Evolutionary conservation across 352 stramenopile genomes (phyloP).

Genomic region (Discostella stelligera): DNA sequence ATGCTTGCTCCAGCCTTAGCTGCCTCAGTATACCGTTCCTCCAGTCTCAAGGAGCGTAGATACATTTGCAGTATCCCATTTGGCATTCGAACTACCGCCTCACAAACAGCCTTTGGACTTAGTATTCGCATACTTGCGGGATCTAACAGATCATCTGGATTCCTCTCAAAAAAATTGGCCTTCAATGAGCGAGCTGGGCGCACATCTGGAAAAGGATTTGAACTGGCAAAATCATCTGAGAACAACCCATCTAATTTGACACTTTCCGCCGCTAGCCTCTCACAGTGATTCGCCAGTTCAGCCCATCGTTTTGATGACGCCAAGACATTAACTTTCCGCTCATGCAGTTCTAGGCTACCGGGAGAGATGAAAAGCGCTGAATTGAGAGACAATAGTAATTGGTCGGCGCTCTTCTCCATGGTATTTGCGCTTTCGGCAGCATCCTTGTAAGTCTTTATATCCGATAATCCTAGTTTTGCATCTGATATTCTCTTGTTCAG

Average conservation of each 20-base stretch:
- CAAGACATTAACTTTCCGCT: constrained; percentile 59
- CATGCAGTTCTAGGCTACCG: constrained; percentile 49
- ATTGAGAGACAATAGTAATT: constrained; percentile 63
- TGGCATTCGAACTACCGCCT: constrained; percentile 55
- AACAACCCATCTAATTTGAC: constrained; percentile 54
- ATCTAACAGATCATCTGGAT: constrained; percentile 33
- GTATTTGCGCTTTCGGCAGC: constrained; percentile 29
- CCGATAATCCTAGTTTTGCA: constrained; percentile 50
- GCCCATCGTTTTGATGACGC: constrained; percentile 63
- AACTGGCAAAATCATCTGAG: constrained; percentile 21
- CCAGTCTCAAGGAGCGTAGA: constrained; percentile 65
- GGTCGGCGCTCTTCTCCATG: constrained; percentile 39
- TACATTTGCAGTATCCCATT: constrained; percentile 59
- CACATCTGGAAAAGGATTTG: constrained; percentile 67
- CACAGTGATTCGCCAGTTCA: constrained; percentile 66
- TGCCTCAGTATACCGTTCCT: constrained; percentile 72
- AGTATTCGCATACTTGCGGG: constrained; percentile 22
- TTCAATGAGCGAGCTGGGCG: constrained; percentile 28
- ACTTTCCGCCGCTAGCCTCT: constrained; percentile 61
- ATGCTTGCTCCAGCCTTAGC: constrained; percentile 41
- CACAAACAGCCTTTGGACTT: constrained; percentile 40
- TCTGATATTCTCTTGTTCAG: constrained; percentile 58
- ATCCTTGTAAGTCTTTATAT: constrained; percentile 50
- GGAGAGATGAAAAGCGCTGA: constrained; percentile 54
- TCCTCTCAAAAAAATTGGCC: constrained; percentile 59